These are phyloP conservation scores for Chloranthus sessilifolius DNA, from an alignment of 164 flowering plant species.

Conservation along the genomic window DNA sequence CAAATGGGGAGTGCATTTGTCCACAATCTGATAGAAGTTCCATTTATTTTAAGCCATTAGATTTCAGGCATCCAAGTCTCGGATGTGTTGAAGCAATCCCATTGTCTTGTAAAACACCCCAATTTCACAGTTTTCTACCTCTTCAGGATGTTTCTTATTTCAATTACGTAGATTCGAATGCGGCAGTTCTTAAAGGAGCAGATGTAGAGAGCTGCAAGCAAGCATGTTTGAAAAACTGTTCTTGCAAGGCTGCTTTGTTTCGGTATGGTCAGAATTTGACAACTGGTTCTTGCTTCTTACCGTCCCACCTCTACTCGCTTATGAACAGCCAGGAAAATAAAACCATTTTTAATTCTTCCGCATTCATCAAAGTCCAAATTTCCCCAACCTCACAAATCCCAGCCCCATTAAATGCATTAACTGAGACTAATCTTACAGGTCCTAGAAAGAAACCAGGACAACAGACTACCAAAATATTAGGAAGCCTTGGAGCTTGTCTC, in stretches of 20 bases:
- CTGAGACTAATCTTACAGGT: no score
- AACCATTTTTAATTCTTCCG: not conserved
- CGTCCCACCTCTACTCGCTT: not conserved
- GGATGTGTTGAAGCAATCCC: slow-evolving; percentile 17
- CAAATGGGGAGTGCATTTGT: slow-evolving; percentile 20
- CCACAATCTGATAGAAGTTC: slow-evolving; percentile 3
- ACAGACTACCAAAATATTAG: no score
- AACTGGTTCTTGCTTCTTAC: slow-evolving; percentile 1
- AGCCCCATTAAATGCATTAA: no score
- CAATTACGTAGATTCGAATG: slow-evolving; percentile 1
- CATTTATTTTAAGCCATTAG: slow-evolving; percentile 11
- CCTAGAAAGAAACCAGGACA: no score
- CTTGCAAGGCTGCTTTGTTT: slow-evolving; percentile 5
- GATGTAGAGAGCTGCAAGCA: not conserved
- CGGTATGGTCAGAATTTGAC: not conserved
- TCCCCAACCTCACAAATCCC: no score
- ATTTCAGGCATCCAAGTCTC: slow-evolving; percentile 8
- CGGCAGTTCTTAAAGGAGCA: not conserved
- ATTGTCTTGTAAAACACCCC: slow-evolving; percentile 10
- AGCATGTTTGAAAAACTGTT: slow-evolving; percentile 6
- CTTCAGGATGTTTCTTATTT: slow-evolving; percentile 17
- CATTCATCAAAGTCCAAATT: slow-evolving; percentile 2
- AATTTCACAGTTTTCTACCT: slow-evolving; percentile 12
- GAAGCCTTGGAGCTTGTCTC: no score
- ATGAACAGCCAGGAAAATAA: not conserved